Conservation (phyloP, 2,329 filamentous ascomycete genomes). For the Cercospora zeina region DNA sequence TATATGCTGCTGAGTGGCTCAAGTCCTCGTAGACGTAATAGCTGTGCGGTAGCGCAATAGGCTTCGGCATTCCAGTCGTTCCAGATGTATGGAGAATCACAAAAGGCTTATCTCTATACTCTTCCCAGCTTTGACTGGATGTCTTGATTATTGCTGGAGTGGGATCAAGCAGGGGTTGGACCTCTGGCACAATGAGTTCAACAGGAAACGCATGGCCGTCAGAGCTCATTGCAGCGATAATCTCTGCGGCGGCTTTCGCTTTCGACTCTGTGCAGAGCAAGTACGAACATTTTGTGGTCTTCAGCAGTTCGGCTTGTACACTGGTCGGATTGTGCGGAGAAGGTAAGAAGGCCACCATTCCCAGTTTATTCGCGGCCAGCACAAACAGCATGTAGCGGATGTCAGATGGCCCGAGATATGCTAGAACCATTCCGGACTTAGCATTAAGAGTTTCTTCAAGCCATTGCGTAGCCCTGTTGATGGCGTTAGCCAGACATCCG, state of each 20-base stretch:
- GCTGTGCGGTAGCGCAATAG: slow-evolving; percentile 14
- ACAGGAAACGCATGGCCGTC: background rate
- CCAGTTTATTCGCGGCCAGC: slow-evolving; percentile 6
- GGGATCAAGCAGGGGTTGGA: background rate
- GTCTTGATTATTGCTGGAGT: background rate
- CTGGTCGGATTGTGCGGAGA: slow-evolving; percentile 7
- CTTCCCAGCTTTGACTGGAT: background rate
- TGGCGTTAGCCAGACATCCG: slow-evolving; percentile 6
- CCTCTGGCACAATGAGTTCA: background rate
- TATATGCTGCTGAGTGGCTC: background rate
- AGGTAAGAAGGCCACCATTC: slow-evolving; percentile 4
- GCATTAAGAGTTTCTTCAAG: background rate
- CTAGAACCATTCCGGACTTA: background rate
- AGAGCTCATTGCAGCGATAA: background rate
- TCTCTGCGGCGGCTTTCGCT: background rate
- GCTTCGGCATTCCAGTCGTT: slow-evolving; percentile 24
- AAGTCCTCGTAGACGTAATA: slow-evolving; percentile 13
- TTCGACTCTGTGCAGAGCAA: background rate
- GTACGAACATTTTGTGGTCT: background rate
- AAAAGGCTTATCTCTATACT: slow-evolving; percentile 7
- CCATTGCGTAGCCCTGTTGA: slow-evolving; percentile 11
- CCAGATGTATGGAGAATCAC: slow-evolving; percentile 24
- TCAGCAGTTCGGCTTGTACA: background rate
- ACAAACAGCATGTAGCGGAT: slow-evolving; percentile 9
- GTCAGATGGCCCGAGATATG: slow-evolving; percentile 15